Base-by-base conservation (phyloP, 495 filamentous ascomycete genomes). In the Xylaria grammica region DNA sequence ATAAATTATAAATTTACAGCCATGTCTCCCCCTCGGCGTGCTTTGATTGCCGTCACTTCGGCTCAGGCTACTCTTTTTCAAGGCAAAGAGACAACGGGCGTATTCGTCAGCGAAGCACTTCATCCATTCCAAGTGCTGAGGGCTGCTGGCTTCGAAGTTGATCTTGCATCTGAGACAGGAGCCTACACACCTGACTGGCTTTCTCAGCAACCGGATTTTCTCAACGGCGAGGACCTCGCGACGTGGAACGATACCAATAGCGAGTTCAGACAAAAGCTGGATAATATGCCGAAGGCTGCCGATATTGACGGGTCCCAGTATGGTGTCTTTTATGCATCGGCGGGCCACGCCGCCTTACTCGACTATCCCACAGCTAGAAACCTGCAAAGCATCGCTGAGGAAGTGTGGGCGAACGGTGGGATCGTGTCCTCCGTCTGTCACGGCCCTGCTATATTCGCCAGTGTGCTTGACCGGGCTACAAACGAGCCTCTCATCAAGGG, bases 101-200 rank as follows among this genome's bases (percentile, higher is more conserved):
- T 83, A 40, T 83, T 84, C 72, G 81, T 84, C 48, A 71, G 68
- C 46, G 82, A 84, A 67, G 81, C 79, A 24, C 70, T 83, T 22
- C 82, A 84, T 60, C 80, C 80, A 4, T 84, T 77, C 75, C 66
- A 75, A 22, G 78, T 78, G 50, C 77, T 83, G 71, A 69, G 63
- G 8, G 66, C 62, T 10, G 80, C 82, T 6, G 80, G 80, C 40
- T 83, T 83, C 69, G 75, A 79, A 45, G 81, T 84, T 52, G 80
- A 83, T 66, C 71, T 83, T 19, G 74, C 75, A 46, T 82, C 81
- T n/a, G 80, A 81, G 60, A 83, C 73, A 1, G 82, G 81, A n/a
- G 73, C 66, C 8, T 83, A 81, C 59, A 67, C 66, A 17, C 70
- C 81, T 0, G 81, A 84, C 67, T 82, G 78, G 78, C 75, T 83